Evolutionary conservation across 352 stramenopile species (phyloP).

Genomic region (Thraustochytrium sp.): DNA sequence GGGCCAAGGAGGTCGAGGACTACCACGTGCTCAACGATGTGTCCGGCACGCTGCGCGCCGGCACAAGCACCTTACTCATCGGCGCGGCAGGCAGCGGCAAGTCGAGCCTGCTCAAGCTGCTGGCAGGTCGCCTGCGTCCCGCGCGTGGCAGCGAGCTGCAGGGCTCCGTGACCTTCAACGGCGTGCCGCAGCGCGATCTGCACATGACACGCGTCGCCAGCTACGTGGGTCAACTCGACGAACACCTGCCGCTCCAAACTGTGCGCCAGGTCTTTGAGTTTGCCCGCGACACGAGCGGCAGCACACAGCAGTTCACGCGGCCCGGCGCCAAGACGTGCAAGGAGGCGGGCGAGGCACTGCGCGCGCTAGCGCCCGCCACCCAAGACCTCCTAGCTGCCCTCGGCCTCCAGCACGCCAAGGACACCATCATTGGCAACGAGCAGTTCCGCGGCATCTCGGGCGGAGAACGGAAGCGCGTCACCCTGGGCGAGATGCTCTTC

Average conservation of each 20-base stretch:
- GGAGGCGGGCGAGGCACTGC: too few species aligned
- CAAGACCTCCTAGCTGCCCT: constrained; percentile 63
- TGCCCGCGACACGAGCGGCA: too few species aligned
- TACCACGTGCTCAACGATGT: background rate
- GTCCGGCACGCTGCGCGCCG: background rate
- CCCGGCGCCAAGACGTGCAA: background rate
- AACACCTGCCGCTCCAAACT: constrained; percentile 55
- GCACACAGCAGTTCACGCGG: constrained; percentile 23
- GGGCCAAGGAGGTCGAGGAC: too few species aligned
- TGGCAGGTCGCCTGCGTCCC: background rate
- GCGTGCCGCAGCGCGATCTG: background rate
- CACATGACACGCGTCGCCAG: background rate
- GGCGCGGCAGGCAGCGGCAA: background rate
- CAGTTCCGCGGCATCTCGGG: constrained; percentile 59
- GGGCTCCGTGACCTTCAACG: background rate
- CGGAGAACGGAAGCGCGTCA: constrained; percentile 61
- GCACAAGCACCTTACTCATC: background rate
- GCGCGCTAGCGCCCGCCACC: background rate
- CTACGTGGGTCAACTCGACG: constrained; percentile 49
- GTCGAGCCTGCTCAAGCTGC: background rate
- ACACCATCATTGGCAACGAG: constrained; percentile 63
- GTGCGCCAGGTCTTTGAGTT: constrained; percentile 55
- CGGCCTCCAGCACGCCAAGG: constrained; percentile 58
- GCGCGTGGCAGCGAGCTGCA: background rate
- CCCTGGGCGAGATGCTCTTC: constrained; percentile 68